phyloP scores from a whole-genome alignment of 1,284 basidiomycete genomes.

The Apiotrichum sp. region DNA sequence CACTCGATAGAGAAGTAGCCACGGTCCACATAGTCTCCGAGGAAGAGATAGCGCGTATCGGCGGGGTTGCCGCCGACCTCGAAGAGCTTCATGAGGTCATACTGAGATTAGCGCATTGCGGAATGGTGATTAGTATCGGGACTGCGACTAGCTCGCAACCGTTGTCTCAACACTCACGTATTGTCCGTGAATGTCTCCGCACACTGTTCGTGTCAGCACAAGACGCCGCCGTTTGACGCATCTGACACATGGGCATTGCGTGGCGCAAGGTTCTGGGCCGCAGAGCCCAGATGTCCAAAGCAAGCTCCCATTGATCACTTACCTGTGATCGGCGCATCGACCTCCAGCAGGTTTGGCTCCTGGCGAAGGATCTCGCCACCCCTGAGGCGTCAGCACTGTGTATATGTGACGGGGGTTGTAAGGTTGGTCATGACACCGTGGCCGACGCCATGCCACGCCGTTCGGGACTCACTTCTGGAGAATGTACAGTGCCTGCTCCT shows the following conservation, averaged over 20 bases:
- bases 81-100: conserved; percentile 96
- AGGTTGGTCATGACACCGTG: too few relatives aligned
- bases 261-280: too few relatives aligned
- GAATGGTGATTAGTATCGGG: too few relatives aligned
- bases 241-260: too few relatives aligned
- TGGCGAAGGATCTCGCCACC: conserved; percentile 67
- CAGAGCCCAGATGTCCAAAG: too few relatives aligned
- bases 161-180: conserved; percentile 57
- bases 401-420: too few relatives aligned
- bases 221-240: too few relatives aligned
- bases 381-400: conserved; percentile 23
- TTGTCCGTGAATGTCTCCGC: conserved; percentile 96
- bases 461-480: conserved; percentile 55
- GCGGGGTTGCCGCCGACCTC: conserved; percentile 90
- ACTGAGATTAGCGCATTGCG: conserved; percentile 52
- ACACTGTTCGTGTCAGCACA: conserved; percentile 54
- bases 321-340: conserved; percentile 93
- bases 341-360: conserved; percentile 84
- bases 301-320: conserved; percentile 31
- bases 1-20: conserved; percentile 96
- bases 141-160: too few relatives aligned
- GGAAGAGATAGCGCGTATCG: conserved; percentile 87
- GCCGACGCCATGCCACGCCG: too few relatives aligned
- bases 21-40: conserved; percentile 97
- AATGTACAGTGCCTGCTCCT: conserved; percentile 85